phyloP scores from a whole-genome alignment of 345 rosid genomes.

The Excoecaria cochinchinensis region DNA sequence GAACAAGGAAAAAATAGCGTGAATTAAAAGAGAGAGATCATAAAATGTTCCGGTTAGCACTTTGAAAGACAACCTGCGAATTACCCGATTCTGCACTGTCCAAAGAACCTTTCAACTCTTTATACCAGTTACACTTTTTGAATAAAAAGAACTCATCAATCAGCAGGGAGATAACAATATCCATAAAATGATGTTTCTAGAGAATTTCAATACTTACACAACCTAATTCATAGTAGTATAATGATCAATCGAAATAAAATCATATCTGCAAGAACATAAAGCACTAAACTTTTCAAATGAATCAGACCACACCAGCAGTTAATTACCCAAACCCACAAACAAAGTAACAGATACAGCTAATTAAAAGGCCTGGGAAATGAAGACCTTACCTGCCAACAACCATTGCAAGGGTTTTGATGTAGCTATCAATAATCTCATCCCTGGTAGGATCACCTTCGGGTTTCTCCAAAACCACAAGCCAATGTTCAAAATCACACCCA shows the following conservation, averaged over 20 bases:
- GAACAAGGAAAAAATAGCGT: background rate
- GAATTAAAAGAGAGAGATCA: background rate
- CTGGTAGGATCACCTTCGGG: conserved; percentile 68
- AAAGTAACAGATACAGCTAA: background rate
- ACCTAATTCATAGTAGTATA: background rate
- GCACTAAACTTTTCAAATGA: background rate
- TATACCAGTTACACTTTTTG: too few relatives aligned
- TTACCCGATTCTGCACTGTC: too few relatives aligned
- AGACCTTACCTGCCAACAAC: conserved; percentile 64
- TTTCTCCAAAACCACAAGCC: conserved; percentile 82
- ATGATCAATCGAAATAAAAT: background rate
- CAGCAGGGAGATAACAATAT: too few relatives aligned
- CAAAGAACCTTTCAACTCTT: too few relatives aligned
- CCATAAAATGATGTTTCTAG: too few relatives aligned
- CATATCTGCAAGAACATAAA: background rate
- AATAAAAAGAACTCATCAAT: too few relatives aligned
- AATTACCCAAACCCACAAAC: background rate
- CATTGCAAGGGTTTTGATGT: conserved; percentile 68
- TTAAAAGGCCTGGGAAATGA: background rate
- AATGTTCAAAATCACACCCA: conserved; percentile 92
- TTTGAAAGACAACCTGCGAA: too few relatives aligned
- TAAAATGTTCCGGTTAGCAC: too few relatives aligned
- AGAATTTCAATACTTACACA: too few relatives aligned
- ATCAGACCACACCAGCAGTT: background rate
- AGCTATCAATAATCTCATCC: conserved; percentile 78